These are phyloP conservation scores for Rhizophagus clarus DNA, from an alignment of 192 early-diverging fungal genomes.

Conservation along the genomic window DNA sequence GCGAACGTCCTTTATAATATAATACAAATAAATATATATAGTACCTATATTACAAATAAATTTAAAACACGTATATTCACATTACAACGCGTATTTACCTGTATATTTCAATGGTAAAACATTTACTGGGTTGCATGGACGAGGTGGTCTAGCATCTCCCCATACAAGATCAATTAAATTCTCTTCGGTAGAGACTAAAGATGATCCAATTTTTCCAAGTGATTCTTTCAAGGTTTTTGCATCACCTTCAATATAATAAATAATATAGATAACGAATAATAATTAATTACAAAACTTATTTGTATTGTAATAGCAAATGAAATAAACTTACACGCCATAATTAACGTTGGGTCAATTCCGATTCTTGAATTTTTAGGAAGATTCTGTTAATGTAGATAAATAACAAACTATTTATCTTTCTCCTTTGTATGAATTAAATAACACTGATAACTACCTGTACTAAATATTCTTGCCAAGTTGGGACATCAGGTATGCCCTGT, in stretches of 20 bases:
- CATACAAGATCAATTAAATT: conserved; percentile 91
- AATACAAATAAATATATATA: background rate
- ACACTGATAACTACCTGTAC: conserved; percentile 54
- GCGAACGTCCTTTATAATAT: conserved; percentile 41
- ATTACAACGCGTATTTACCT: conserved; percentile 44
- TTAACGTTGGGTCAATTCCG: conserved; percentile 88
- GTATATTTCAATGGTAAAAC: conserved; percentile 74
- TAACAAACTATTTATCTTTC: background rate
- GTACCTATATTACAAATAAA: no score
- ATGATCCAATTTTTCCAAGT: conserved; percentile 60
- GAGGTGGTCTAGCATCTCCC: conserved; percentile 69
- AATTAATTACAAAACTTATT: conserved; percentile 1
- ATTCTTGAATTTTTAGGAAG: conserved; percentile 77
- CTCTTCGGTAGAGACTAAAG: conserved; percentile 67
- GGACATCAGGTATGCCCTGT: conserved; percentile 81
- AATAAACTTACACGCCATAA: conserved; percentile 64
- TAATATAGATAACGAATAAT: background rate
- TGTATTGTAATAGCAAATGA: background rate
- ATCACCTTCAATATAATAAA: conserved; percentile 41
- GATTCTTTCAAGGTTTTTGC: conserved; percentile 58
- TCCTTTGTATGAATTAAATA: background rate
- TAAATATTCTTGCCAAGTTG: conserved; percentile 89
- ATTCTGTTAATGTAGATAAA: conserved; percentile 39
- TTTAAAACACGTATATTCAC: background rate
- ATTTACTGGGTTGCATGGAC: conserved; percentile 66